Evolutionary conservation across 495 filamentous ascomycete species (phyloP).

Genomic region (Neurospora terricola): DNA sequence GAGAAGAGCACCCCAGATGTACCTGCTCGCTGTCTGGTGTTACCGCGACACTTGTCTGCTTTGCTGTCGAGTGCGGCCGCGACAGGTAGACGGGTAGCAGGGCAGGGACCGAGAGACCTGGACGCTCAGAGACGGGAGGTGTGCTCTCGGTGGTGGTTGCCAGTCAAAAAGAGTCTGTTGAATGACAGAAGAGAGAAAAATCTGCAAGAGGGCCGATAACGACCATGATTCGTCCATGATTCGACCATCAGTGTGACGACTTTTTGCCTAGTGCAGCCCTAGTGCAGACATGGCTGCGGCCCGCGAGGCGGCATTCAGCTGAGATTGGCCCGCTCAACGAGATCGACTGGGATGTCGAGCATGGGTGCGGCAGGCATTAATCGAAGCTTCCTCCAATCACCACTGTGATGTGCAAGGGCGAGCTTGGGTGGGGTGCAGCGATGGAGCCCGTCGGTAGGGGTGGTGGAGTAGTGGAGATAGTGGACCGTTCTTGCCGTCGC

Average conservation of each 20-base stretch:
- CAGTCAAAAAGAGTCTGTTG: neutral
- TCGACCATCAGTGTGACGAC: conserved; percentile 27
- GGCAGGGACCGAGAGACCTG: conserved; percentile 3
- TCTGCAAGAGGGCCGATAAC: conserved; percentile 11
- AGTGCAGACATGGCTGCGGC: conserved; percentile 29
- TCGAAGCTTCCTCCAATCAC: conserved; percentile 25
- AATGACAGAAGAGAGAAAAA: neutral
- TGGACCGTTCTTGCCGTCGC: neutral
- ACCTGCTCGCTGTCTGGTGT: conserved; percentile 12
- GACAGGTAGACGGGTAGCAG: conserved; percentile 15
- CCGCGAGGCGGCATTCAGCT: conserved; percentile 23
- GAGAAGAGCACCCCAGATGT: conserved; percentile 3
- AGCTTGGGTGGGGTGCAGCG: neutral
- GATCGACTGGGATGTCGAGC: conserved; percentile 17
- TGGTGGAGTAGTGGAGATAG: neutral
- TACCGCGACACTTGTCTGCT: conserved; percentile 17
- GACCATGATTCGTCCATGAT: conserved; percentile 24
- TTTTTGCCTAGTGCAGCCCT: conserved; percentile 21
- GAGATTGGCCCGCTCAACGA: conserved; percentile 29
- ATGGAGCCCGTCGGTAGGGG: neutral
- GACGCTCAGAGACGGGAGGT: neutral
- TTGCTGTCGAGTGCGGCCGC: neutral
- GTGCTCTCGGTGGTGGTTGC: conserved; percentile 6
- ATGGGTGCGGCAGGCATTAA: conserved; percentile 17
- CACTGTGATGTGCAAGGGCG: neutral